A percentile compares a stretch with the other conserved stretches of the same genome.
phyloP scores from a whole-genome alignment of 495 filamentous ascomycete species.

The Lasiosphaeria ovina region DNA sequence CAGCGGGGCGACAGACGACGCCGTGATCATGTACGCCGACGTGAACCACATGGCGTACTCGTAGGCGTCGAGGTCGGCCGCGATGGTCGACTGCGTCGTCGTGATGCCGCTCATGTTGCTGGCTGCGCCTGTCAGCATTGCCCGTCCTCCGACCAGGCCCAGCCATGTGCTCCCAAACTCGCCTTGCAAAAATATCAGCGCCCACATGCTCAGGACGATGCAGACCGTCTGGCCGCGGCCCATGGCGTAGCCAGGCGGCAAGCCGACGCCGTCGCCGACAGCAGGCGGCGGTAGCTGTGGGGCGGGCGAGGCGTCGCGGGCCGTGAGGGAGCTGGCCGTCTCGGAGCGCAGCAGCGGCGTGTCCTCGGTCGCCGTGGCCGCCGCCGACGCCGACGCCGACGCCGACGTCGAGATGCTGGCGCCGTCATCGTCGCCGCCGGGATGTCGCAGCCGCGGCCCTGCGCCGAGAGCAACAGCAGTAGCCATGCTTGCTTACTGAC shows the following conservation, averaged over 20 bases:
- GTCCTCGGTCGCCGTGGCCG: constrained; percentile 31
- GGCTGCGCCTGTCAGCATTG: constrained; percentile 41
- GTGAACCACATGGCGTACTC: constrained; percentile 73
- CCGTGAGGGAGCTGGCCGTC: constrained; percentile 20
- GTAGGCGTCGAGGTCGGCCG: constrained; percentile 68
- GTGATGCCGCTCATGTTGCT: constrained; percentile 73
- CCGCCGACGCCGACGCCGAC: constrained; percentile 18
- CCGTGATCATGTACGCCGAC: constrained; percentile 67
- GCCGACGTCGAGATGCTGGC: neutral
- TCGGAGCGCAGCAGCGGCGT: constrained; percentile 41
- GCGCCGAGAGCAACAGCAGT: neutral
- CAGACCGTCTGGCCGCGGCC: constrained; percentile 19
- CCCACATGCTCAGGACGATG: constrained; percentile 44
- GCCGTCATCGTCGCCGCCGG: constrained; percentile 10
- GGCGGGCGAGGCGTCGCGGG: constrained; percentile 15
- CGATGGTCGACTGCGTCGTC: constrained; percentile 70
- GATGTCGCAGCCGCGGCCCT: neutral
- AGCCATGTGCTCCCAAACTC: no score
- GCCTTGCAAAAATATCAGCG: constrained; percentile 47
- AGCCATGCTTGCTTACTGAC: neutral
- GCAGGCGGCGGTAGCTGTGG: neutral
- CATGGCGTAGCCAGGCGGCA: constrained; percentile 5
- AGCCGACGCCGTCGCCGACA: neutral
- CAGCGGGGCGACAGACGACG: constrained; percentile 64
- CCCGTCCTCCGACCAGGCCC: no score